Evolutionary conservation across 306 rosid genomes (phyloP).

Genomic region (Dicorynia guianensis): DNA sequence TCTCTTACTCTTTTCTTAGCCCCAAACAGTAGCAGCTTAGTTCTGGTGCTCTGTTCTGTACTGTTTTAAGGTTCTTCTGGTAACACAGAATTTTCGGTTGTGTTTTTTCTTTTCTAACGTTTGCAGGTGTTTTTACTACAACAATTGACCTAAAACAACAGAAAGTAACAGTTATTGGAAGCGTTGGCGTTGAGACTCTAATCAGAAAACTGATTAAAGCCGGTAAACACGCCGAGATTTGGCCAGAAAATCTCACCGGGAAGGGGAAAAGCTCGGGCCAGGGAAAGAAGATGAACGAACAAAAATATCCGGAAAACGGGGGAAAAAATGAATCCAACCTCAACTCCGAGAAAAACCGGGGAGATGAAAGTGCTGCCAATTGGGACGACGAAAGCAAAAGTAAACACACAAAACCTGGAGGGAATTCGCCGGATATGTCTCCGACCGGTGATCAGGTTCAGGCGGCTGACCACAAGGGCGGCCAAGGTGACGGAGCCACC

Average conservation of each 20-base stretch:
- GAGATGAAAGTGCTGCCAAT: constrained; percentile 40
- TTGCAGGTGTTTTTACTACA: constrained; percentile 77
- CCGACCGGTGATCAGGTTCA: constrained; percentile 32
- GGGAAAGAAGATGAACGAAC: constrained; percentile 46
- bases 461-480: constrained; percentile 25
- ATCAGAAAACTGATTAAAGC: constrained; percentile 63
- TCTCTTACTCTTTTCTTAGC: not conserved
- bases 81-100: constrained; percentile 13
- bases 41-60: constrained; percentile 8
- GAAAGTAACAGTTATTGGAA: constrained; percentile 79
- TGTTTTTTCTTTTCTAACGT: not conserved
- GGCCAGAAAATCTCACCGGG: constrained; percentile 60
- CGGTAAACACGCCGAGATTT: constrained; percentile 79
- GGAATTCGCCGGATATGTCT: constrained; percentile 37
- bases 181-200: constrained; percentile 68
- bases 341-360: constrained; percentile 45
- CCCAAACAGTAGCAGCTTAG: not conserved
- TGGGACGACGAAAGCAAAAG: constrained; percentile 37
- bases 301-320: constrained; percentile 40
- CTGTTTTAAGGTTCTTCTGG: not conserved
- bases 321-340: constrained; percentile 37
- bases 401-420: constrained; percentile 32
- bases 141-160: constrained; percentile 66
- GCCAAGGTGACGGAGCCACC: constrained; percentile 32
- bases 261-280: constrained; percentile 53